Conservation (phyloP, 2,329 filamentous ascomycete species). For the Clarireedia monteithiana region DNA sequence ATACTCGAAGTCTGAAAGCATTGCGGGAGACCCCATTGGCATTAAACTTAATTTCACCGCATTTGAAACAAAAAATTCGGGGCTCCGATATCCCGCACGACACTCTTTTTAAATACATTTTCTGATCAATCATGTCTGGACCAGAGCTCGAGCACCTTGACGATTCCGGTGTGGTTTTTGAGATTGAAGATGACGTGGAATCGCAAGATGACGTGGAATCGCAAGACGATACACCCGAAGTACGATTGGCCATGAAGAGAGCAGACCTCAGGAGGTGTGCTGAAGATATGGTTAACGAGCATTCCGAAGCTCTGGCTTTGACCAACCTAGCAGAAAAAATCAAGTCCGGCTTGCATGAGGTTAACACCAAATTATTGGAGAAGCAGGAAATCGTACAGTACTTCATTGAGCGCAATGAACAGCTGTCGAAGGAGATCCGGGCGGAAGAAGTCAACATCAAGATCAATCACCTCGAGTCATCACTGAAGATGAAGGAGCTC, state of each 20-base stretch:
- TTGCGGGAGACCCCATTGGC: not conserved
- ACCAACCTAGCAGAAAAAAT: slow-evolving; percentile 5
- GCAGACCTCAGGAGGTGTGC: slow-evolving; percentile 2
- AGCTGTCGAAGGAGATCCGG: slow-evolving; percentile 4
- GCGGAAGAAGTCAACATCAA: slow-evolving; percentile 6
- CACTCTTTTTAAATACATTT: not conserved
- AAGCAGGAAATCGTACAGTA: slow-evolving; percentile 9
- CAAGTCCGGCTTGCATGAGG: slow-evolving; percentile 6
- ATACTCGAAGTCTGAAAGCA: not conserved
- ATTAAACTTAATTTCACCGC: not conserved
- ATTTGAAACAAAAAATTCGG: not conserved
- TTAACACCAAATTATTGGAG: slow-evolving; percentile 5
- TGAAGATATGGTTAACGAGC: slow-evolving; percentile 5
- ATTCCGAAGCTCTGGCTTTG: slow-evolving; percentile 7
- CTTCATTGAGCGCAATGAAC: slow-evolving; percentile 4
- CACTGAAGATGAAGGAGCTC: not conserved
- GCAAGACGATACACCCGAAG: not conserved
- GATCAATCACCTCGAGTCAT: slow-evolving; percentile 3
- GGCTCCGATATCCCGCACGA: not conserved
- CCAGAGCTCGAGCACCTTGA: not conserved
- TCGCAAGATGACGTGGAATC: not conserved
- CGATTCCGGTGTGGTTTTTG: not conserved
- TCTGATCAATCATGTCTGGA: not conserved
- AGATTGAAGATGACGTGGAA: not conserved
- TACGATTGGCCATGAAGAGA: slow-evolving; percentile 2